A percentile compares a stretch with the other conserved stretches of the same genome.
These are phyloP conservation scores for Rhodocollybia butyracea DNA, from an alignment of 768 basidiomycete species.

Conservation along the genomic window DNA sequence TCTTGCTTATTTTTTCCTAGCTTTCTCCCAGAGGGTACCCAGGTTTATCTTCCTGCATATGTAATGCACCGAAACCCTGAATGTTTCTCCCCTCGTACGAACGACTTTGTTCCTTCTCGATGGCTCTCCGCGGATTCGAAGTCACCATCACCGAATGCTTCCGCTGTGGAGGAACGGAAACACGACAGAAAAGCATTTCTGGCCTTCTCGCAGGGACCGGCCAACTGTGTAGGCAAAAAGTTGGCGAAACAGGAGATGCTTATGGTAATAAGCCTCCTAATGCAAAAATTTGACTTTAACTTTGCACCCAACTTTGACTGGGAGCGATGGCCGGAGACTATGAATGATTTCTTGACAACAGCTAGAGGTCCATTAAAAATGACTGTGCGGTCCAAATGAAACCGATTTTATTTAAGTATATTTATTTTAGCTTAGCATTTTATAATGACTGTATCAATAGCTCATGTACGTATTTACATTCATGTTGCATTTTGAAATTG, in stretches of 20 bases:
- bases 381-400: not conserved
- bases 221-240: slow-evolving; percentile 34
- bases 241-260: slow-evolving; percentile 41
- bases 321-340: slow-evolving; percentile 7
- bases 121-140: slow-evolving; percentile 23
- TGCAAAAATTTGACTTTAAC: slow-evolving; percentile 33
- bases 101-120: slow-evolving; percentile 39
- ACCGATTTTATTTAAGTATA: not conserved
- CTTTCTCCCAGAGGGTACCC: slow-evolving; percentile 32
- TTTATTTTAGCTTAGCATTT: not conserved
- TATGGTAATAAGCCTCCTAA: slow-evolving; percentile 29
- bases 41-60: slow-evolving; percentile 29
- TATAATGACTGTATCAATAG: not conserved
- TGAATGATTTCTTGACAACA: slow-evolving; percentile 7
- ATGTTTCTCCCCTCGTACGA: slow-evolving; percentile 35
- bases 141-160: not conserved
- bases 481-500: too few species aligned
- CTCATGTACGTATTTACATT: not conserved
- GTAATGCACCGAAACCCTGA: slow-evolving; percentile 33
- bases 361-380: not conserved
- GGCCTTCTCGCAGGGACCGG: slow-evolving; percentile 38
- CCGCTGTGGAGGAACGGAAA: not conserved
- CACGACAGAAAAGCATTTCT: slow-evolving; percentile 31
- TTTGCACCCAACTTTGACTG: slow-evolving; percentile 20
- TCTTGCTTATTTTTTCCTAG: slow-evolving; percentile 14